A percentile compares a stretch with the other conserved stretches of the same genome.
Conservation (phyloP, 257 asterid species). For the Buddleja alternifolia region DNA sequence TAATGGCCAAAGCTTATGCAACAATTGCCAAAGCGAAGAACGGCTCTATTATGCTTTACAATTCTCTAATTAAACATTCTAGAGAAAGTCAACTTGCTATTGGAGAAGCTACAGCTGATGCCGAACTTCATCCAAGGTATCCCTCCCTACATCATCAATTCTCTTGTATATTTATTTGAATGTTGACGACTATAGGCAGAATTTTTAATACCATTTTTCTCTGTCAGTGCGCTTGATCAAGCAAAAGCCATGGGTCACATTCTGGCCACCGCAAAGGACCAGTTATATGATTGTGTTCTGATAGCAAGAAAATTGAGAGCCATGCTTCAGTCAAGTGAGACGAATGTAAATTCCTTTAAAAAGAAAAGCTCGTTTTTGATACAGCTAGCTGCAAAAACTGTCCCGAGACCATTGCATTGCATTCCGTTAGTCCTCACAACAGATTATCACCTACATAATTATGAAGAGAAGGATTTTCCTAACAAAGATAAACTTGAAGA, state of each 20-base stretch:
- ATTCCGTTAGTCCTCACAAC: constrained; percentile 80
- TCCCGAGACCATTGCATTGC: constrained; percentile 90
- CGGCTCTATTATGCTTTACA: constrained; percentile 60
- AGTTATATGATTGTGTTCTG: constrained; percentile 65
- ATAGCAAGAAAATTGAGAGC: constrained; percentile 85
- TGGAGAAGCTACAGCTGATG: constrained; percentile 83
- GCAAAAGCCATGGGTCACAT: constrained; percentile 95
- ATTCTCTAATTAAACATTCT: constrained; percentile 71
- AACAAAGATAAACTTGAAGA: constrained; percentile 79
- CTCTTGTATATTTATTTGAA: constrained; percentile 23
- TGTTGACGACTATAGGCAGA: constrained; percentile 23
- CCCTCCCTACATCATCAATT: constrained; percentile 32
- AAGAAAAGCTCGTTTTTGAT: constrained; percentile 85
- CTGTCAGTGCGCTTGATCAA: constrained; percentile 67
- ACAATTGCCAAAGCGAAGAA: constrained; percentile 87
- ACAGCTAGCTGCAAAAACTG: constrained; percentile 94
- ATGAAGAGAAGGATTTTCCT: constrained; percentile 59
- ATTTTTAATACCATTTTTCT: constrained; percentile 18
- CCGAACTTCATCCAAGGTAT: constrained; percentile 85
- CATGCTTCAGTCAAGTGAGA: constrained; percentile 90
- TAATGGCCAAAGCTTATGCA: constrained; percentile 94
- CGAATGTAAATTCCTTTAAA: constrained; percentile 52
- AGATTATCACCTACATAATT: constrained; percentile 64
- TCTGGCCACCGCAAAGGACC: constrained; percentile 84
- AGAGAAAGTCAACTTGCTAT: constrained; percentile 75